Evolutionary conservation across 306 rosid genomes (phyloP).

Genomic region (Casuarina equisetifolia): DNA sequence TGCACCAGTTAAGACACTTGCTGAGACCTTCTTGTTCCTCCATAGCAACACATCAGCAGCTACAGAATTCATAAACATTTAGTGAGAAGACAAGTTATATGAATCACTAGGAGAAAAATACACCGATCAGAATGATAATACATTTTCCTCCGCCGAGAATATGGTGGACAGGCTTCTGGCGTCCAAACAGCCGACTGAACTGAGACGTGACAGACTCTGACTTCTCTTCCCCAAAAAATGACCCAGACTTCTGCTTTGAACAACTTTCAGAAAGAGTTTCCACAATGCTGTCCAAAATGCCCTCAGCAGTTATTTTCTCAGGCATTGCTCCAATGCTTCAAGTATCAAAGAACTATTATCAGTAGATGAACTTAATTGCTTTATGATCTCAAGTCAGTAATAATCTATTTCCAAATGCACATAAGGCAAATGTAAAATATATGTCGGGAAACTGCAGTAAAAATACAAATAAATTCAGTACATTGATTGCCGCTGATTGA

Average conservation of each 20-base stretch:
- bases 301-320: slow-evolving; percentile 59
- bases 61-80: slow-evolving; percentile 32
- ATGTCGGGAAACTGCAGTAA: not conserved
- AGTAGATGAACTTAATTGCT: slow-evolving; percentile 15
- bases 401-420: slow-evolving; percentile 5
- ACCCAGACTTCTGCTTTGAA: slow-evolving; percentile 43
- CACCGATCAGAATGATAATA: slow-evolving; percentile 37
- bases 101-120: slow-evolving; percentile 11
- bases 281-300: slow-evolving; percentile 47
- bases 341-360: slow-evolving; percentile 8
- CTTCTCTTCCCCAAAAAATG: slow-evolving; percentile 63
- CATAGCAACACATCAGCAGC: slow-evolving; percentile 95
- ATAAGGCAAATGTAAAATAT: not conserved
- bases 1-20: slow-evolving; percentile 67
- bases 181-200: slow-evolving; percentile 75
- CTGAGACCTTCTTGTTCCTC: slow-evolving; percentile 97
- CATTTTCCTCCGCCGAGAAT: slow-evolving; percentile 94
- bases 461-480: not conserved
- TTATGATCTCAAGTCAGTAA: slow-evolving; percentile 6
- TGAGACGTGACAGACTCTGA: slow-evolving; percentile 46
- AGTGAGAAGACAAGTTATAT: slow-evolving; percentile 11
- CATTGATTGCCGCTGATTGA: not conserved
- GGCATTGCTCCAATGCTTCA: slow-evolving; percentile 59
- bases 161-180: slow-evolving; percentile 74
- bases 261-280: slow-evolving; percentile 52